Base-by-base conservation (phyloP, 1,284 basidiomycete genomes). In the Puccinia hordei region DNA sequence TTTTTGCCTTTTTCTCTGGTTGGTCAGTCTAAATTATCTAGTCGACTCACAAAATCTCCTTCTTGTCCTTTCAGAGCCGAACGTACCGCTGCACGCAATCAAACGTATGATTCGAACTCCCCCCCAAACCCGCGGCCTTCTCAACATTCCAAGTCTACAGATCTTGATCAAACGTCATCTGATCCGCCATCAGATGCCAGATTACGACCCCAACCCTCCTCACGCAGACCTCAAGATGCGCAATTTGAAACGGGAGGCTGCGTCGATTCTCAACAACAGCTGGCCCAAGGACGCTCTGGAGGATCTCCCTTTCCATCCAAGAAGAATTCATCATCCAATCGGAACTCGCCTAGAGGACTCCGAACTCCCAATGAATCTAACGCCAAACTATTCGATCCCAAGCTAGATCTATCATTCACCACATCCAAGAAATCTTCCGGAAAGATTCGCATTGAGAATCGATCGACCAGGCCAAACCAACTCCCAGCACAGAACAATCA, bases 321-420 rank as follows among this genome's bases (percentile, higher is more conserved):
- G 69, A 72, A 72, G 30, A 55, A 33, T 33, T 44, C 22, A 22
- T 44, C 66, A 41, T 41, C 8, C 49, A 24, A 41, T 27, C 57
- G 57, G 27, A 66, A 66, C 65, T 41, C 27, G 57, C 33, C 51
- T 10, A 41, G 72, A 51, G 53, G 53, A n/a, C 53, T 33, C 19
- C 53, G 27, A 30, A 27, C 72, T 27, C 49, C 30, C 24, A 73
- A 41, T 51, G 17, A 46, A 13, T 63, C 73, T 33, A n/a, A 30
- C 44, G 22, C 73, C 24, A 75, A 75, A 41, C 46, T 75, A 13
- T 75, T 61, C 44, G 73, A 75, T n/a, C 73, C 57, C 44, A 76
- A 76, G 30, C 51, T 49, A 27, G 51, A 66, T 66, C 68, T 61
- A 76, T 57, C 55, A 57, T 66, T 27, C 19, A n/a, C 19, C 12